Evolutionary conservation across 768 basidiomycete species (phyloP).

Genomic region (Suillus weaverae): DNA sequence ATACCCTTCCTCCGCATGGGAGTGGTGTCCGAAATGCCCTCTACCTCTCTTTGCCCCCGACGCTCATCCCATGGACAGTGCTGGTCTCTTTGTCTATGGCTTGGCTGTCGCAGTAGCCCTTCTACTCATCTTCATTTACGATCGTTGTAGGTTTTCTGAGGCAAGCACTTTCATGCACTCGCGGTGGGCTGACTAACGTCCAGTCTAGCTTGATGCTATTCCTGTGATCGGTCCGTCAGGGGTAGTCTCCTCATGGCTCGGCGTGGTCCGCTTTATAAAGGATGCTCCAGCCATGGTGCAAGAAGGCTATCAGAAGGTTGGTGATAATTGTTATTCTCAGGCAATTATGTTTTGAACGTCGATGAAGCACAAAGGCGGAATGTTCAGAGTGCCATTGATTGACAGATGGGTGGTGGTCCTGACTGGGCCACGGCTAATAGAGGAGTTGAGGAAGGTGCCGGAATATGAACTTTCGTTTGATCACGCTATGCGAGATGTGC

Average conservation of each 20-base stretch:
- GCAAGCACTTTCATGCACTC: constrained; percentile 12
- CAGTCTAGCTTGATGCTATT: constrained; percentile 28
- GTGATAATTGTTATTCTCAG: constrained; percentile 4
- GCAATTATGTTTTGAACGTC: constrained; percentile 16
- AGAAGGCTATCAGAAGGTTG: constrained; percentile 37
- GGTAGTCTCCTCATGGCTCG: constrained; percentile 34
- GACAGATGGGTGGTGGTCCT: constrained; percentile 48
- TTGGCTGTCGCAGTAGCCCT: constrained; percentile 16
- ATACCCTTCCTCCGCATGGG: constrained; percentile 26
- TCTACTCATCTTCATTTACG: constrained; percentile 12
- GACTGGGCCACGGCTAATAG: constrained; percentile 41
- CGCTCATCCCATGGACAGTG: constrained; percentile 27
- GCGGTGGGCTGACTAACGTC: background rate
- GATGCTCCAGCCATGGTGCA: constrained; percentile 35
- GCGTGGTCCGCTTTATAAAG: constrained; percentile 29
- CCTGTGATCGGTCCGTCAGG: constrained; percentile 38
- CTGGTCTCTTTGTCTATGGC: constrained; percentile 21
- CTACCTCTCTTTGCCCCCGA: constrained; percentile 22
- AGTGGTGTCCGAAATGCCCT: constrained; percentile 27
- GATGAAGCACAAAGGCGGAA: constrained; percentile 29
- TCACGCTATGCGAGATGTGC: constrained; percentile 41
- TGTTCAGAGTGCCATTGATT: constrained; percentile 46
- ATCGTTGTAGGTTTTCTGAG: constrained; percentile 27
- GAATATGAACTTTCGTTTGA: constrained; percentile 46
- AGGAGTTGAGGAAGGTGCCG: constrained; percentile 51